A percentile compares a stretch with the other conserved stretches of the same genome.
Conservation (phyloP, 192 early-diverging fungal genomes). For the Chytriomyces hyalinus region DNA sequence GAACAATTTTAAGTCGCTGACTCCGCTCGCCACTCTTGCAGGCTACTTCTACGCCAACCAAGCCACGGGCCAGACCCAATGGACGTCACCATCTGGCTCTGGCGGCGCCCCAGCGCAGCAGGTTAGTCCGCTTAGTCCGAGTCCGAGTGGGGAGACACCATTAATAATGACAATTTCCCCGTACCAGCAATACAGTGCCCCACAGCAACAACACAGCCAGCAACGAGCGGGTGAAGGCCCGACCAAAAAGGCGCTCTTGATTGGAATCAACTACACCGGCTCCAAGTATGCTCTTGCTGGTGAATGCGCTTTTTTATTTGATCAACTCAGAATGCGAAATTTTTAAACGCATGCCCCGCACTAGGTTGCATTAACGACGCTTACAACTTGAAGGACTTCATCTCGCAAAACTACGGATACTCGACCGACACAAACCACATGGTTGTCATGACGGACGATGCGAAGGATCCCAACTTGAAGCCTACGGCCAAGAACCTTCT, state of each 20-base stretch:
- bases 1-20: too few species aligned
- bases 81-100: constrained; percentile 20
- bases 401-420: constrained; percentile 23
- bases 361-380: constrained; percentile 31
- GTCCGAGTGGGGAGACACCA: too few species aligned
- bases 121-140: too few species aligned
- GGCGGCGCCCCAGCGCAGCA: too few species aligned
- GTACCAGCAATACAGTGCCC: not conserved
- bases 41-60: constrained; percentile 40
- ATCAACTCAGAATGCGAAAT: not conserved
- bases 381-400: constrained; percentile 3
- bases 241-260: not conserved
- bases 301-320: not conserved
- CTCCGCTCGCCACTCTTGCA: too few species aligned
- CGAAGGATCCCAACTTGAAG: not conserved
- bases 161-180: not conserved
- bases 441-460: constrained; percentile 25
- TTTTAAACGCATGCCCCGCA: not conserved
- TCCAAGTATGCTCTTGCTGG: not conserved
- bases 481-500: constrained; percentile 60
- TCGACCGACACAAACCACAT: not conserved
- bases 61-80: constrained; percentile 41
- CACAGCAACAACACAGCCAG: not conserved
- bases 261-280: not conserved
- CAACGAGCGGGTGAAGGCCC: not conserved